Evolutionary conservation across 2,329 filamentous ascomycete species (phyloP).

Genomic region (Alternaria ventricosa): DNA sequence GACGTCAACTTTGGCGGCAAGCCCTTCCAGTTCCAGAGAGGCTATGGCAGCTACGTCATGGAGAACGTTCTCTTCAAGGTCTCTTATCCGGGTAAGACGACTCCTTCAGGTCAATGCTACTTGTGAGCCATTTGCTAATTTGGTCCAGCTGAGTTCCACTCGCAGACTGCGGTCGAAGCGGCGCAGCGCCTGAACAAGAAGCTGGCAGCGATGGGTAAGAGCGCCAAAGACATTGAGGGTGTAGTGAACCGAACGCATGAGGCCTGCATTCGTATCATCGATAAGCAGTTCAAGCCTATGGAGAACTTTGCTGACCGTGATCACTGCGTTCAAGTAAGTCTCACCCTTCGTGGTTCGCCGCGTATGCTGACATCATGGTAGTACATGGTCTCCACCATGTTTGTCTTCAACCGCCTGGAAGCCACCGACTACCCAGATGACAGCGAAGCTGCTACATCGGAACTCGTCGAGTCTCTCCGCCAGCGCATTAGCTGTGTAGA

Average conservation of each 20-base stretch:
- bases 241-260: constrained; percentile 97
- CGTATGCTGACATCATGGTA: constrained; percentile 38
- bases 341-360: not conserved
- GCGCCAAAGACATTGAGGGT: constrained; percentile 85
- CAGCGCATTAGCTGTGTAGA: constrained; percentile 96
- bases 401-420: constrained; percentile 90
- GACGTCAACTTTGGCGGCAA: constrained; percentile 97
- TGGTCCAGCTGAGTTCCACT: constrained; percentile 86
- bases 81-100: constrained; percentile 83
- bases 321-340: constrained; percentile 85
- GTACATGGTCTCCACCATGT: constrained; percentile 98
- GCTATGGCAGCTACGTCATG: constrained; percentile 99
- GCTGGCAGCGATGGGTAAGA: constrained; percentile 85
- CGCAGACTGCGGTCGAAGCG: constrained; percentile 95
- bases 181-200: constrained; percentile 86
- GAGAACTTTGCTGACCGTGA: constrained; percentile 99
- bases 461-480: constrained; percentile 87
- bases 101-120: not conserved
- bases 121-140: constrained; percentile 1
- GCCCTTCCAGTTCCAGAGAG: constrained; percentile 88
- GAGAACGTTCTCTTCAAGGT: constrained; percentile 99
- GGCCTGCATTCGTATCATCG: constrained; percentile 97
- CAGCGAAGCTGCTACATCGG: constrained; percentile 87
- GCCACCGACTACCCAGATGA: constrained; percentile 94
- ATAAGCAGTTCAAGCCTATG: constrained; percentile 99